phyloP scores from a whole-genome alignment of 805 yeast species.

The Lachancea meyersii region DNA sequence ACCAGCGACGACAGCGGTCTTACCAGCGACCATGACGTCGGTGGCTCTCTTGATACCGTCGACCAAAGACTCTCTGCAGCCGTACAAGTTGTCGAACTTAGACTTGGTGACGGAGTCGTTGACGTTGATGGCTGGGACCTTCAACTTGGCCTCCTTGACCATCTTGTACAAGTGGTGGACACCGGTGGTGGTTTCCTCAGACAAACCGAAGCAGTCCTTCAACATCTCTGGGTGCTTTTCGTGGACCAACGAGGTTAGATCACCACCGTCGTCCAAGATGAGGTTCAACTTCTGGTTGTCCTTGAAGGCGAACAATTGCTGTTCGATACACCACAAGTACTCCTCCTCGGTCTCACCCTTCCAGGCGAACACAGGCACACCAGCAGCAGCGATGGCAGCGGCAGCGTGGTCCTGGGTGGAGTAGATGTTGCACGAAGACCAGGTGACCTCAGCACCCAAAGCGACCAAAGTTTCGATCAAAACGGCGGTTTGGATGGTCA shows the following conservation, averaged over 20 bases:
- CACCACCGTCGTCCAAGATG: constrained; percentile 99
- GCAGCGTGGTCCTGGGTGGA: constrained; percentile 99
- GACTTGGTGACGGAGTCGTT: constrained; percentile 99
- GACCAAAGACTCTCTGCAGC: constrained; percentile 96
- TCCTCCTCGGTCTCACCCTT: constrained; percentile 99
- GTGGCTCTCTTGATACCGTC: constrained; percentile 99
- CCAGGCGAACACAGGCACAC: constrained; percentile 99
- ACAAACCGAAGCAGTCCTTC: constrained; percentile 88
- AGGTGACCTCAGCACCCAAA: constrained; percentile 98
- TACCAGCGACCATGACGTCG: constrained; percentile 99
- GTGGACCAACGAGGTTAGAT: constrained; percentile 92
- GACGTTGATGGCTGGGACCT: constrained; percentile 99
- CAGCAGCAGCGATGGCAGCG: constrained; percentile 98
- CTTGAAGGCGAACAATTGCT: constrained; percentile 97
- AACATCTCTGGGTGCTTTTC: constrained; percentile 97
- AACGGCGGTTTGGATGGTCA: constrained; percentile 99
- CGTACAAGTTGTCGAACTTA: constrained; percentile 98
- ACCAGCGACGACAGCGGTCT: constrained; percentile 98
- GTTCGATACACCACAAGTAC: constrained; percentile 98
- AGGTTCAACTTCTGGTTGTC: constrained; percentile 91
- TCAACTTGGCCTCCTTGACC: constrained; percentile 79
- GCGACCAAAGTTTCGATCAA: constrained; percentile 95
- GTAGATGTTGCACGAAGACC: constrained; percentile 99
- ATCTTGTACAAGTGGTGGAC: constrained; percentile 97
- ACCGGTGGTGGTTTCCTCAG: constrained; percentile 99